These are phyloP conservation scores for Lachancea dasiensis DNA, from an alignment of 805 yeast species.

Conservation along the genomic window DNA sequence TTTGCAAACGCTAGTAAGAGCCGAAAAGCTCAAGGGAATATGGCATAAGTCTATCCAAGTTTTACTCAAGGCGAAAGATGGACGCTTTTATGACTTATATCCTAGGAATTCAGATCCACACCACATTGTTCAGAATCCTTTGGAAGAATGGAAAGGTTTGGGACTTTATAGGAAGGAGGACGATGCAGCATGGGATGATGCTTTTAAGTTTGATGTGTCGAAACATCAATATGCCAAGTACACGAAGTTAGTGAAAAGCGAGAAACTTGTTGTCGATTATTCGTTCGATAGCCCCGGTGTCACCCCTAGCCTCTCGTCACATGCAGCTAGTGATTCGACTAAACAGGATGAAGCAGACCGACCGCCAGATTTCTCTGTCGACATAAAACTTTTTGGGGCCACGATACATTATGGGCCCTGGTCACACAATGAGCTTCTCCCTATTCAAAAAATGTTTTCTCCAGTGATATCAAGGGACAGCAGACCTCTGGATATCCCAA, in stretches of 20 bases:
- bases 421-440: conserved; percentile 80
- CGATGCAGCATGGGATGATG: conserved; percentile 28
- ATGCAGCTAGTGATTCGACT: conserved; percentile 29
- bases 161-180: conserved; percentile 40
- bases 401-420: conserved; percentile 88
- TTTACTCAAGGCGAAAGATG: not conserved
- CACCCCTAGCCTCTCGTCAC: conserved; percentile 39
- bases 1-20: conserved; percentile 12
- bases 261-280: conserved; percentile 47
- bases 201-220: conserved; percentile 28
- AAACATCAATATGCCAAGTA: conserved; percentile 77
- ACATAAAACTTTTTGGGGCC: conserved; percentile 51
- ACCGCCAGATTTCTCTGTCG: conserved; percentile 57
- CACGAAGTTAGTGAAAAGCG: conserved; percentile 61
- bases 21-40: not conserved
- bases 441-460: conserved; percentile 57
- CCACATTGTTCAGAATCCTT: conserved; percentile 12
- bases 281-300: conserved; percentile 69
- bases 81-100: conserved; percentile 1
- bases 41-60: conserved; percentile 2
- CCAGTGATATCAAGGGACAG: conserved; percentile 63
- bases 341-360: conserved; percentile 54
- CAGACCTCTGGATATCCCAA: conserved; percentile 35
- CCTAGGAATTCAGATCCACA: not conserved
- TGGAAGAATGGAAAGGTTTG: conserved; percentile 68